Evolutionary conservation across 352 stramenopile species (phyloP).

Genomic region (Thraustotheca clavata): DNA sequence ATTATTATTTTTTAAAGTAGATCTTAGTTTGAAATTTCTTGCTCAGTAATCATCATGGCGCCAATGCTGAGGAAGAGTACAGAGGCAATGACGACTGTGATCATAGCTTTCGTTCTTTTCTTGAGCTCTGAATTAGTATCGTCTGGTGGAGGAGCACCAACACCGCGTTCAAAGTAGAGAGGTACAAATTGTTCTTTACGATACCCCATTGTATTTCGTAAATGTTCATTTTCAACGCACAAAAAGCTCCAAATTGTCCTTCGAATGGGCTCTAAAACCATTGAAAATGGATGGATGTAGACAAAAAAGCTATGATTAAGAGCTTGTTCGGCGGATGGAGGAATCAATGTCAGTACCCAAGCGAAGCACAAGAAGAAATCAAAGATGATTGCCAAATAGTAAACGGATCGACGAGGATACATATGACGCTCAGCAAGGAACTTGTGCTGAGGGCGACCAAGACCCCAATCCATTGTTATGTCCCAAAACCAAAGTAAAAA

Average conservation of each 20-base stretch:
- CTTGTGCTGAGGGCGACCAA: slow-evolving; percentile 66
- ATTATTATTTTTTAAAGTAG: background rate
- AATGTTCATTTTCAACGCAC: slow-evolving; percentile 73
- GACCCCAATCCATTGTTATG: slow-evolving; percentile 82
- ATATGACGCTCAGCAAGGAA: slow-evolving; percentile 76
- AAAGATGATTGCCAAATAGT: slow-evolving; percentile 66
- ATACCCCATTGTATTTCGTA: slow-evolving; percentile 81
- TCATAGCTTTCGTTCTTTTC: slow-evolving; percentile 4
- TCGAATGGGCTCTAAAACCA: slow-evolving; percentile 76
- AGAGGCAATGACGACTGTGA: slow-evolving; percentile 5
- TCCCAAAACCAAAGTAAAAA: slow-evolving; percentile 80
- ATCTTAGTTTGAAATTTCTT: background rate
- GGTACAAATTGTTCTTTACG: slow-evolving; percentile 76
- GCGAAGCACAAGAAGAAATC: slow-evolving; percentile 77
- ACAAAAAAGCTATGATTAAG: slow-evolving; percentile 42
- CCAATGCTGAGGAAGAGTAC: slow-evolving; percentile 9
- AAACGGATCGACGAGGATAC: slow-evolving; percentile 73
- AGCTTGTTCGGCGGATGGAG: slow-evolving; percentile 33
- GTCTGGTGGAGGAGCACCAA: slow-evolving; percentile 28
- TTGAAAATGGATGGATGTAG: slow-evolving; percentile 79
- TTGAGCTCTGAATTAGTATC: slow-evolving; percentile 30
- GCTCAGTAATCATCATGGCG: slow-evolving; percentile 16
- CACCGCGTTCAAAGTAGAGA: slow-evolving; percentile 69
- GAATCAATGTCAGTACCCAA: slow-evolving; percentile 75
- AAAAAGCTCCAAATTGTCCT: slow-evolving; percentile 86